A percentile compares a stretch with the other conserved stretches of the same genome.
phyloP scores from a whole-genome alignment of 805 yeast species.

The Starmerella scarabaei region DNA sequence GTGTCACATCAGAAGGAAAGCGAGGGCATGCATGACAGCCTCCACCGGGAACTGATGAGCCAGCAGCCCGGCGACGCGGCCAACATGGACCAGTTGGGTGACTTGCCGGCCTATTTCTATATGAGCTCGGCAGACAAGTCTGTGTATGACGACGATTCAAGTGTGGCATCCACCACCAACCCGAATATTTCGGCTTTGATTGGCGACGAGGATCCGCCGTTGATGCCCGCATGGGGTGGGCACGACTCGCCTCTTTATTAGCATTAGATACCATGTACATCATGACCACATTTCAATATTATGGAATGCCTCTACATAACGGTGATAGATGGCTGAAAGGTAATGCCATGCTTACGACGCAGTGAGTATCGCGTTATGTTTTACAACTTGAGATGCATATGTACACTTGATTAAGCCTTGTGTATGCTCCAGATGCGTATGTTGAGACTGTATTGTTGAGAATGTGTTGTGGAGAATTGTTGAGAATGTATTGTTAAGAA shows the following conservation, averaged over 20 bases:
- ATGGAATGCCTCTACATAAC: too few relatives aligned
- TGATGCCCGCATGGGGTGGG: slow-evolving; percentile 6
- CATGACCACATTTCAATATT: too few relatives aligned
- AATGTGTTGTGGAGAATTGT: too few relatives aligned
- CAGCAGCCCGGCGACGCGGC: slow-evolving; percentile 11
- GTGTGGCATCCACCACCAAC: neutral
- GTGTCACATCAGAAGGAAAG: neutral
- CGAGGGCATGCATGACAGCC: slow-evolving; percentile 6
- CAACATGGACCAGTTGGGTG: slow-evolving; percentile 7
- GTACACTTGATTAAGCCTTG: too few relatives aligned
- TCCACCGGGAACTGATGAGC: slow-evolving; percentile 14
- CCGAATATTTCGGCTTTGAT: slow-evolving; percentile 4
- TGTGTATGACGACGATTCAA: slow-evolving; percentile 1
- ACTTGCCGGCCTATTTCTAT: slow-evolving; percentile 13
- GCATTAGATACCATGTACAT: too few relatives aligned
- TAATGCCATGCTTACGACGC: too few relatives aligned
- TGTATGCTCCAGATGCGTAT: too few relatives aligned
- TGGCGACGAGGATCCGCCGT: slow-evolving; percentile 10
- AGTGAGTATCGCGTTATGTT: too few relatives aligned
- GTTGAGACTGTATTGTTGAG: too few relatives aligned
- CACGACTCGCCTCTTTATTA: neutral
- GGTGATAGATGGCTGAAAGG: too few relatives aligned
- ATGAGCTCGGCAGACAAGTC: slow-evolving; percentile 2
- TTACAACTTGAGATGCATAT: too few relatives aligned
- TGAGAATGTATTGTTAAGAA: too few relatives aligned